These are phyloP conservation scores for Calonectria montana DNA, from an alignment of 2,329 filamentous ascomycete genomes.

Conservation along the genomic window DNA sequence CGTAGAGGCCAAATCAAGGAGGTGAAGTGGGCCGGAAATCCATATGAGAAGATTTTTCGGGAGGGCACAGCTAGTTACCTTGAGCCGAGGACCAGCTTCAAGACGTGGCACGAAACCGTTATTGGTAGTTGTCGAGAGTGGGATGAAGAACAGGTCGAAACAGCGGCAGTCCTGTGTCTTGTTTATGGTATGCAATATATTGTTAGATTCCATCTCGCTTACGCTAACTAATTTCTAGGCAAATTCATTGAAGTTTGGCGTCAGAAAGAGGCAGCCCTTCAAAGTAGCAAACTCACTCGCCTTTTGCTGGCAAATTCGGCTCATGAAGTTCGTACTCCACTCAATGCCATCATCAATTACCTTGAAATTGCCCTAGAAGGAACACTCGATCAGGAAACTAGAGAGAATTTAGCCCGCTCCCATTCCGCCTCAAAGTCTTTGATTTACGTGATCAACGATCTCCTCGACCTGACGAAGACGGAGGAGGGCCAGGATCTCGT, in stretches of 20 bases:
- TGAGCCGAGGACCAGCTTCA: constrained; percentile 84
- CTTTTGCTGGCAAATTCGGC: constrained; percentile 88
- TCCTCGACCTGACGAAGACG: constrained; percentile 88
- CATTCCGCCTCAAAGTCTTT: constrained; percentile 93
- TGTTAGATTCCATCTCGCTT: neutral
- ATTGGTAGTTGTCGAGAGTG: constrained; percentile 87
- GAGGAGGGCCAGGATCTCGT: constrained; percentile 84
- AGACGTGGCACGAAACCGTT: constrained; percentile 83
- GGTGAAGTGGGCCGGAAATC: constrained; percentile 89
- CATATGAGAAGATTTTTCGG: constrained; percentile 81
- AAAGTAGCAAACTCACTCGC: constrained; percentile 83
- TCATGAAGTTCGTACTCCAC: constrained; percentile 88
- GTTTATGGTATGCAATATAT: constrained; percentile 76
- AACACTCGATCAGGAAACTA: constrained; percentile 80
- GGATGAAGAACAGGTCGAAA: constrained; percentile 90
- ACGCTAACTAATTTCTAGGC: constrained; percentile 45
- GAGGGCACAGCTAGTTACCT: constrained; percentile 79
- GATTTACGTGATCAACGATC: constrained; percentile 94
- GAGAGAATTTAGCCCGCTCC: constrained; percentile 85
- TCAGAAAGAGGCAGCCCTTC: constrained; percentile 86
- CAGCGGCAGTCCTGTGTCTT: constrained; percentile 85
- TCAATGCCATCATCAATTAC: constrained; percentile 96
- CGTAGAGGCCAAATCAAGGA: constrained; percentile 80
- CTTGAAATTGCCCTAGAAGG: constrained; percentile 91
- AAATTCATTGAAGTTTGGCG: constrained; percentile 94